Evolutionary conservation across 2,329 filamentous ascomycete species (phyloP).

Genomic region (Lecanicillium sp.): DNA sequence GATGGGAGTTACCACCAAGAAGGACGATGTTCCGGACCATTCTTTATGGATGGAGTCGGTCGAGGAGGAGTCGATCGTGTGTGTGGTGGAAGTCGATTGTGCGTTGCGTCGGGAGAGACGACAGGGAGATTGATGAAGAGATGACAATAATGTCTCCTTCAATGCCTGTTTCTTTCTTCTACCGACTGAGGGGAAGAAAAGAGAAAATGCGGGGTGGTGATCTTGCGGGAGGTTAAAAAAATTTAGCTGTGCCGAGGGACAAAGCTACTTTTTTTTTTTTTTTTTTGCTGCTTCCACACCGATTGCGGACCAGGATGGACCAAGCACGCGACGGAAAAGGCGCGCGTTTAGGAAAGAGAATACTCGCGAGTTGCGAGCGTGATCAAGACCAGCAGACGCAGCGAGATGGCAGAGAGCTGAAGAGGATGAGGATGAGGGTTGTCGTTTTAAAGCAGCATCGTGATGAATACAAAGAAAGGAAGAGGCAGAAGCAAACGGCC

Average conservation of each 20-base stretch:
- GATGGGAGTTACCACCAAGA: conserved; percentile 89
- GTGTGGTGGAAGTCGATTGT: conserved; percentile 8
- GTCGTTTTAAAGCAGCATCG: conserved; percentile 9
- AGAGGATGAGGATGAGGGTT: neutral
- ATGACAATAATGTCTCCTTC: neutral
- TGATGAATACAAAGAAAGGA: conserved; percentile 10
- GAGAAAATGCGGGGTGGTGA: neutral
- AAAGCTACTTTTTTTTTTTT: conserved; percentile 13
- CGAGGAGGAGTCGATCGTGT: neutral
- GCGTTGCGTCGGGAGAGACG: too few species aligned
- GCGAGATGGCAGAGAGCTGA: neutral
- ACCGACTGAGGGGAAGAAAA: conserved; percentile 4
- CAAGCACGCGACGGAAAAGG: neutral
- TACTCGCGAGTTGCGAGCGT: neutral
- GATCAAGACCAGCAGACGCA: conserved; percentile 12
- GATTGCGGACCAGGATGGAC: conserved; percentile 7
- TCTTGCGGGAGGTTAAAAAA: neutral
- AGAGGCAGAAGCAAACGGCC: neutral
- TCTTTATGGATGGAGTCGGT: conserved; percentile 16
- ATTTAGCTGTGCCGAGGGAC: conserved; percentile 7
- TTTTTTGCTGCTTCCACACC: neutral
- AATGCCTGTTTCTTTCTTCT: neutral
- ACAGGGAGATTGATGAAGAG: neutral
- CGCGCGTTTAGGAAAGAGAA: neutral
- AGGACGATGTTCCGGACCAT: conserved; percentile 97